Evolutionary conservation across 352 stramenopile genomes (phyloP).

Genomic region (Globisporangium abappressorium): DNA sequence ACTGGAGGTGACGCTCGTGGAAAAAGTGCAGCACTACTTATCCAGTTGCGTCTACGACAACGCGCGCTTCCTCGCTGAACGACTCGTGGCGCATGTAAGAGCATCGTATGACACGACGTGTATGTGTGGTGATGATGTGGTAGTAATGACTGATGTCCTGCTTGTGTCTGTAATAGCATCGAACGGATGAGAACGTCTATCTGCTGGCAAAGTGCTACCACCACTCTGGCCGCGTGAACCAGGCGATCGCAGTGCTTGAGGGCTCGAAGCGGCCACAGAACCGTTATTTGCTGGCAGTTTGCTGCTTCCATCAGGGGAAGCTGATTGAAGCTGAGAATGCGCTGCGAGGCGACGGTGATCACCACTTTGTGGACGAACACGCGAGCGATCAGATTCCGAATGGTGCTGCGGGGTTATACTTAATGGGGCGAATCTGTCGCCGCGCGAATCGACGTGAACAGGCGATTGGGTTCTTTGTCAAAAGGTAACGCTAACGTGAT

Average conservation of each 20-base stretch:
- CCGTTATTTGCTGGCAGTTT: constrained; percentile 62
- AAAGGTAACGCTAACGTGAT: constrained; percentile 44
- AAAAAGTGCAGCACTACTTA: constrained; percentile 53
- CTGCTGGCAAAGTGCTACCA: constrained; percentile 69
- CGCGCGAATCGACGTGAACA: constrained; percentile 86
- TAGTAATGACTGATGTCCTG: neutral
- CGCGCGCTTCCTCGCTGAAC: constrained; percentile 78
- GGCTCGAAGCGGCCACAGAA: constrained; percentile 44
- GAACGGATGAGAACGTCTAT: constrained; percentile 50
- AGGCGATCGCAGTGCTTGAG: constrained; percentile 56
- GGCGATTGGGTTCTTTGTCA: constrained; percentile 90
- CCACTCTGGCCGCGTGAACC: constrained; percentile 43
- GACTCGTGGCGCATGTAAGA: constrained; percentile 74
- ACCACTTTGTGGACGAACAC: constrained; percentile 20
- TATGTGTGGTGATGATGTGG: neutral
- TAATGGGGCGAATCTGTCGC: constrained; percentile 91
- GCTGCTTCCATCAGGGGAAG: constrained; percentile 69
- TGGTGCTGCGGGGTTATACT: constrained; percentile 88
- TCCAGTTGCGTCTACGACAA: constrained; percentile 56
- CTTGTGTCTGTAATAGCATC: constrained; percentile 28
- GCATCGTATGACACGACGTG: neutral
- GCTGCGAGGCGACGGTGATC: constrained; percentile 56
- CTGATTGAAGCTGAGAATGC: constrained; percentile 90
- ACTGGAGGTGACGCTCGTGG: constrained; percentile 47
- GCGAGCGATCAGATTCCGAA: constrained; percentile 62